Conservation (phyloP, 2,329 filamentous ascomycete species). For the Colletotrichum costaricense region DNA sequence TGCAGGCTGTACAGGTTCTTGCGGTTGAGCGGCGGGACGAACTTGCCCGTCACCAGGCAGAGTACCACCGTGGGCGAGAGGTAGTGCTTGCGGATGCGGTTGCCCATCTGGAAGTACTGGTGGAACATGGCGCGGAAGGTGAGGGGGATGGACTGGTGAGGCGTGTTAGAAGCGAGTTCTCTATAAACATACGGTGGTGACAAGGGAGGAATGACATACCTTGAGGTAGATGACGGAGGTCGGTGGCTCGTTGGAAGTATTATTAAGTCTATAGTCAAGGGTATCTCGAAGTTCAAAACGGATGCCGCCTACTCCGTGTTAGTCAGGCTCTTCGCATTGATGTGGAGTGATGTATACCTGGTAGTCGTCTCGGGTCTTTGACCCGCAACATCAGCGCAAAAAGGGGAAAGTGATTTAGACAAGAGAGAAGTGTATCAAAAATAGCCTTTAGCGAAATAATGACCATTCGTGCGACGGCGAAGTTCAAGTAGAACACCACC, state of each 20-base stretch:
- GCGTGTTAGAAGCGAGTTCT: conserved; percentile 8
- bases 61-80: conserved; percentile 88
- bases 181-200: background rate
- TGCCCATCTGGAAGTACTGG: conserved; percentile 95
- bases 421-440: conserved; percentile 92
- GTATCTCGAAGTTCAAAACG: conserved; percentile 89
- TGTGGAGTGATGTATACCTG: conserved; percentile 64
- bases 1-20: conserved; percentile 96
- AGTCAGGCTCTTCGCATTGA: conserved; percentile 58
- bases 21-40: conserved; percentile 93
- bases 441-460: conserved; percentile 94
- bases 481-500: conserved; percentile 95
- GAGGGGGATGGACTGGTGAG: conserved; percentile 81
- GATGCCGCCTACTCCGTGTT: conserved; percentile 72
- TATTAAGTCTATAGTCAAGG: conserved; percentile 59
- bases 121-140: conserved; percentile 95
- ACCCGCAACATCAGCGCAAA: conserved; percentile 96
- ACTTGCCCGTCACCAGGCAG: conserved; percentile 88
- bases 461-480: conserved; percentile 91
- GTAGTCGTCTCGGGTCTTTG: conserved; percentile 91
- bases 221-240: conserved; percentile 90
- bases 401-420: conserved; percentile 95
- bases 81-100: conserved; percentile 95
- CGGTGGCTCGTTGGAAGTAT: conserved; percentile 61
- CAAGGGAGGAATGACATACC: conserved; percentile 56